These are phyloP conservation scores for Salmacisia buchloeana DNA, from an alignment of 1,284 basidiomycete genomes.

Conservation along the genomic window DNA sequence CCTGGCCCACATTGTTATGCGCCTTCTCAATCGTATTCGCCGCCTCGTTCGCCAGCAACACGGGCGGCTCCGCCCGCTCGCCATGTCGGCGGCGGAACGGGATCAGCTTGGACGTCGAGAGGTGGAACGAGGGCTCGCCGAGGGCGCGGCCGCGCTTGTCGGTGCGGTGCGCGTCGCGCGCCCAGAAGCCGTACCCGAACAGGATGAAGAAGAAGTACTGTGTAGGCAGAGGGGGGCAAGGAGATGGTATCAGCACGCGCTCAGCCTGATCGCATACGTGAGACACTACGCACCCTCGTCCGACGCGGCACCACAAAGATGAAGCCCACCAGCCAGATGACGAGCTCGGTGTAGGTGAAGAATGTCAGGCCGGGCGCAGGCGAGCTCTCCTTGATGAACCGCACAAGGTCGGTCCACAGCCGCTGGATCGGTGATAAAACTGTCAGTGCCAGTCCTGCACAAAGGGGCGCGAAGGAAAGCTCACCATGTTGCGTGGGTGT, in stretches of 20 bases:
- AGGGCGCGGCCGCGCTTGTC: slow-evolving; percentile 25
- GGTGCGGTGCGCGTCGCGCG: slow-evolving; percentile 12
- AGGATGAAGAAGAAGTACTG: slow-evolving; percentile 44
- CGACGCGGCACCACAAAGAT: not conserved
- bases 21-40: not conserved
- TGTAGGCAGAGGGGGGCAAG: slow-evolving; percentile 26
- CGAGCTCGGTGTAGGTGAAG: slow-evolving; percentile 63
- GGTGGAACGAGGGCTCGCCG: slow-evolving; percentile 29
- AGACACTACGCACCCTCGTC: not conserved
- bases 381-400: slow-evolving; percentile 60
- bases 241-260: slow-evolving; percentile 39
- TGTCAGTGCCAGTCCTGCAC: not conserved
- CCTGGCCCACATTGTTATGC: not conserved
- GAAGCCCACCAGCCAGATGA: slow-evolving; percentile 43
- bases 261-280: slow-evolving; percentile 22
- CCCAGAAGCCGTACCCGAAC: slow-evolving; percentile 44
- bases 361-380: slow-evolving; percentile 60
- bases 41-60: not conserved
- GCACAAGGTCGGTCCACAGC: slow-evolving; percentile 62
- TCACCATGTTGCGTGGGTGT: slow-evolving; percentile 56
- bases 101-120: slow-evolving; percentile 27
- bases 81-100: not conserved
- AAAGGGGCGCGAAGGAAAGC: not conserved
- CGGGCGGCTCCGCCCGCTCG: no score
- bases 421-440: slow-evolving; percentile 40